These are phyloP conservation scores for Protomyces pachydermus DNA, from an alignment of 1,139 yeast species.

Conservation along the genomic window DNA sequence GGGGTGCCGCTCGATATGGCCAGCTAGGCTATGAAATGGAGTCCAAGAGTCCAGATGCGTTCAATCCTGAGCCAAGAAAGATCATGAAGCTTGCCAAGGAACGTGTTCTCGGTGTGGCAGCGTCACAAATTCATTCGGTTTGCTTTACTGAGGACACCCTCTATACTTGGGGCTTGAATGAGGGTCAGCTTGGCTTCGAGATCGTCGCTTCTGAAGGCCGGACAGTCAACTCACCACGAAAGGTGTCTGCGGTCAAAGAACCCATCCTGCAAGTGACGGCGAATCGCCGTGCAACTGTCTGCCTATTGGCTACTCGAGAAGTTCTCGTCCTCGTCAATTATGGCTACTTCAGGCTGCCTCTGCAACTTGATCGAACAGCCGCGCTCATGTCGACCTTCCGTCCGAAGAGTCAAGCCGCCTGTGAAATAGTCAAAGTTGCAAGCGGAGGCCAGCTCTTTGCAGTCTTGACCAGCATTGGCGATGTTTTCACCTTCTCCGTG, in stretches of 20 bases:
- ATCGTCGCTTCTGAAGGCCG: conserved; percentile 38
- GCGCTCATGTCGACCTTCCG: conserved; percentile 31
- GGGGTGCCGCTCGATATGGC: conserved; percentile 69
- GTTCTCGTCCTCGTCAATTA: conserved; percentile 60
- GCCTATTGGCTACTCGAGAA: conserved; percentile 56
- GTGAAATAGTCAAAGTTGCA: conserved; percentile 30
- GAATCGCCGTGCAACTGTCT: conserved; percentile 66
- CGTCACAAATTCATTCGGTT: conserved; percentile 69
- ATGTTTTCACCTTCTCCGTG: conserved; percentile 37
- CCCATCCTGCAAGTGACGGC: conserved; percentile 50
- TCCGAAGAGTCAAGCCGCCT: conserved; percentile 26
- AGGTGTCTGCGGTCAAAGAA: conserved; percentile 34
- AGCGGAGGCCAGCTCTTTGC: conserved; percentile 35
- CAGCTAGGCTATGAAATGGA: conserved; percentile 60
- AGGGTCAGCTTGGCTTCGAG: conserved; percentile 76
- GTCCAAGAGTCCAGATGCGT: conserved; percentile 32
- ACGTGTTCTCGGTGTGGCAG: conserved; percentile 52
- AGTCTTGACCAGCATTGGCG: conserved; percentile 38
- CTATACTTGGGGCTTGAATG: conserved; percentile 73
- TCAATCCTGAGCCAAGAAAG: conserved; percentile 50
- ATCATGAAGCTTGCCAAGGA: conserved; percentile 46
- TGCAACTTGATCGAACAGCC: conserved; percentile 31
- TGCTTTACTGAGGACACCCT: conserved; percentile 53
- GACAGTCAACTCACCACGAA: conserved; percentile 43
- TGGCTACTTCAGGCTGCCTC: conserved; percentile 48